Evolutionary conservation across 371 early-diverging fungal species (phyloP), one percentile per base, ranked within the genome.

Genomic region (Basidiobolus meristosporus): DNA sequence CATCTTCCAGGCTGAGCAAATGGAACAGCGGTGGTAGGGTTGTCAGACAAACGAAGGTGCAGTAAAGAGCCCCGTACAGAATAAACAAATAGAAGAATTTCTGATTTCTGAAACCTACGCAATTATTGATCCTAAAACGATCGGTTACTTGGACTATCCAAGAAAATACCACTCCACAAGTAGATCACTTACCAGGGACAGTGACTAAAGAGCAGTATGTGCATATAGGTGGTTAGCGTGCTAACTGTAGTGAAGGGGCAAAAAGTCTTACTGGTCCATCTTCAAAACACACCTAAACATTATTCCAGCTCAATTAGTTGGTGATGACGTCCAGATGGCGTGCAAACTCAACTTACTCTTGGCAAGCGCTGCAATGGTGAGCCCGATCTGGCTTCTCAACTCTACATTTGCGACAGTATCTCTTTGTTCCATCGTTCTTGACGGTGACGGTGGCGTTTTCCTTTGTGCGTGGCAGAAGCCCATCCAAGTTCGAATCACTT

Each of bases 331-430:
- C 31, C 14, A n/a, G 15, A 22, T 23, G 18, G 14, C 16, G 21
- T 31, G 23, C 1, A 10, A 16, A 29, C 10, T 0, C 2, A 4
- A 43, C 38, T n/a, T 28, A 46, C 42, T 38, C 38, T 28, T 35
- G 40, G 15, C 47, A 36, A 26, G 37, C 45, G 12, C 49, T 47
- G 48, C 58, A 58, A 40, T 58, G 59, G 41, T 58, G 59, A 14
- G 59, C 48, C 21, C 59, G 46, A 40, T 58, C 59, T 17, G 59
- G 59, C 22, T 58, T 58, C 34, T 52, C 50, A 21, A 44, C 41
- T 17, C 53, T 35, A 47, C 59, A 59, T 48, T 59, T 59, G 43
- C 53, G 53, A 43, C 59, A 59, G 40, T 48, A 56, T 36, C 59
- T 39, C 50, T 44, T 53, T 28, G 46, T 51, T 29, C 59, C 59